Percentiles rank a stretch among this genome's conserved stretches.
Evolutionary conservation across 306 rosid species (phyloP).

Genomic region (Lagenaria siceraria): DNA sequence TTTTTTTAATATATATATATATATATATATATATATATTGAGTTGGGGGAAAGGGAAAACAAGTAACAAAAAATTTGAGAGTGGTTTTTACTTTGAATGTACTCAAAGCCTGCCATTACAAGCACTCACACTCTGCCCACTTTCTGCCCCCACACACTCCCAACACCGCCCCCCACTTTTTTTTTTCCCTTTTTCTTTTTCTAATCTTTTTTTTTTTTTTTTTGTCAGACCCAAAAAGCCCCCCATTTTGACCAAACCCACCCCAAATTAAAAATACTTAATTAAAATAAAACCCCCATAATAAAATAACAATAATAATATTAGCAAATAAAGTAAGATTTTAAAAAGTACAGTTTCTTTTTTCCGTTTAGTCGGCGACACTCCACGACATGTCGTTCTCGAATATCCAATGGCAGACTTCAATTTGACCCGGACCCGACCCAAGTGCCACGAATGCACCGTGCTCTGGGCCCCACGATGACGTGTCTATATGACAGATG

Average conservation of each 20-base stretch:
- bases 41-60: neutral
- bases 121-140: neutral
- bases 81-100: neutral
- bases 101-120: constrained; percentile 6
- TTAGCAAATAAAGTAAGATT: neutral
- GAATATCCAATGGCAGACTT: constrained; percentile 59
- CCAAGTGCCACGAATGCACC: constrained; percentile 64
- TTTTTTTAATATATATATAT: too few species aligned
- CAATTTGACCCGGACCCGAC: constrained; percentile 36
- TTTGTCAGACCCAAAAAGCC: neutral
- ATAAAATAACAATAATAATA: neutral
- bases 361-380: constrained; percentile 8
- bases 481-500: constrained; percentile 76
- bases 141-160: neutral
- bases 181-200: neutral
- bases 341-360: neutral
- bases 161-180: neutral
- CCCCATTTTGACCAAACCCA: neutral
- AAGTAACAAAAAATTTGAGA: neutral
- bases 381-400: constrained; percentile 85
- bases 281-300: neutral
- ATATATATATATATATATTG: too few species aligned
- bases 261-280: neutral
- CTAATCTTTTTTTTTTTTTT: neutral
- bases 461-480: constrained; percentile 54